Base-by-base conservation (phyloP, 495 filamentous ascomycete genomes). In the Neurospora sp. region DNA sequence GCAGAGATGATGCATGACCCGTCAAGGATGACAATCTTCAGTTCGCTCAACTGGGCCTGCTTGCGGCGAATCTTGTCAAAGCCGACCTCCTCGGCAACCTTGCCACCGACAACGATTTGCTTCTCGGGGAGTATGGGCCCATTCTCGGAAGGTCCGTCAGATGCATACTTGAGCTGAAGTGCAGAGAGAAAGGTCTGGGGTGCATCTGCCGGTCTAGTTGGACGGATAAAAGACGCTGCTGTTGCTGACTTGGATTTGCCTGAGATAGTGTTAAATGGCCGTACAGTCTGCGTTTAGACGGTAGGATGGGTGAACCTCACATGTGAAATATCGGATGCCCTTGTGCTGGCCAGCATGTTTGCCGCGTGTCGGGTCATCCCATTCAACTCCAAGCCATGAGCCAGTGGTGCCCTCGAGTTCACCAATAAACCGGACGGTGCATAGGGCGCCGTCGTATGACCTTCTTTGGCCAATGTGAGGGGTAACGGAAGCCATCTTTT, bases 301-400 rank as follows among this genome's bases (percentile, higher is more conserved):
- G 21, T 4, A 24, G 17, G 11, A 17, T 31, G 17, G 38, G 15
- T 39, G 69, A 24, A 9, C 77, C 82, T 73, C 85, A 97, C 95
- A 97, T 76, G 86, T 85, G 77, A 98, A 98, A 79, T 98, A 98
- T 72, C 86, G 89, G 75, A 88, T 84, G 69, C 92, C 94, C 34
- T 89, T 89, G 83, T 95, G 89, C 72, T 90, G 89, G 11, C 96
- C 96, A 73, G 93, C 88, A 83, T 99, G 94, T 84, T 97, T 98
- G 39, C 96, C 96, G 77, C 93, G 85, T 48, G 83, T 84, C 71
- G 89, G 84, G 77, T 97, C 92, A 82, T 98, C 96, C 96, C 96
- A 99, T 85, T 99, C 96, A 24, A 98, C 93, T 36, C 96, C 96
- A 24, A 99, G 84, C 96, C 96, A 98, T 77, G 87, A 85, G 39